These are phyloP conservation scores for Fusarium setosum DNA, from an alignment of 2,329 filamentous ascomycete species.

Conservation along the genomic window DNA sequence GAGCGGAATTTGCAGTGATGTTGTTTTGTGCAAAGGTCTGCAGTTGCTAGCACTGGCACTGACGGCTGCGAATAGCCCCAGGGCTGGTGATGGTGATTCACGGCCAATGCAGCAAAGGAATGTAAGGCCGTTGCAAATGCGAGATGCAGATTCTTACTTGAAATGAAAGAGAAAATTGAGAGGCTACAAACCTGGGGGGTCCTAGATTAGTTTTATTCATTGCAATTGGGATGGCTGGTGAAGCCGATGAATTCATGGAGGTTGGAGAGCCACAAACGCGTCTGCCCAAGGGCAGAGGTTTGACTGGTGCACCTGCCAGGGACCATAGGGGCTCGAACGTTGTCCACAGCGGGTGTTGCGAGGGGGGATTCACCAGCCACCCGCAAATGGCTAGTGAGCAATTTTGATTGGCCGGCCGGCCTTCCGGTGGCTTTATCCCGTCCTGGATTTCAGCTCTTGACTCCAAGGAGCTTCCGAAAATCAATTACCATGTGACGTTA, in stretches of 20 bases:
- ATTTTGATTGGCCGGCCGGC: slow-evolving; percentile 20
- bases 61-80: slow-evolving; percentile 23
- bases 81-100: slow-evolving; percentile 17
- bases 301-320: not conserved
- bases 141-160: slow-evolving; percentile 24
- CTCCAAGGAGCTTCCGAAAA: slow-evolving; percentile 4
- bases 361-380: slow-evolving; percentile 32
- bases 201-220: slow-evolving; percentile 37
- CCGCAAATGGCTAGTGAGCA: not conserved
- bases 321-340: slow-evolving; percentile 14
- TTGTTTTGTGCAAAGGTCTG: slow-evolving; percentile 3
- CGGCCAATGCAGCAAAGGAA: not conserved
- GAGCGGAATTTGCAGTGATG: slow-evolving; percentile 1
- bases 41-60: slow-evolving; percentile 30
- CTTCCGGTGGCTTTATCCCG: not conserved
- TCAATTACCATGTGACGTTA: not conserved
- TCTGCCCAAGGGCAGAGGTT: not conserved
- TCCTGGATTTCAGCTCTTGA: slow-evolving; percentile 4
- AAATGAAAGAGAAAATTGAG: slow-evolving; percentile 16
- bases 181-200: slow-evolving; percentile 14
- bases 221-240: slow-evolving; percentile 44
- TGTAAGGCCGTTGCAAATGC: not conserved
- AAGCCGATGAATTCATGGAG: slow-evolving; percentile 37
- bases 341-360: slow-evolving; percentile 3
- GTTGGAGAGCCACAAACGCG: slow-evolving; percentile 36